Conservation (phyloP, 169 alveolate species). For the Plasmodium billcollinsi region DNA sequence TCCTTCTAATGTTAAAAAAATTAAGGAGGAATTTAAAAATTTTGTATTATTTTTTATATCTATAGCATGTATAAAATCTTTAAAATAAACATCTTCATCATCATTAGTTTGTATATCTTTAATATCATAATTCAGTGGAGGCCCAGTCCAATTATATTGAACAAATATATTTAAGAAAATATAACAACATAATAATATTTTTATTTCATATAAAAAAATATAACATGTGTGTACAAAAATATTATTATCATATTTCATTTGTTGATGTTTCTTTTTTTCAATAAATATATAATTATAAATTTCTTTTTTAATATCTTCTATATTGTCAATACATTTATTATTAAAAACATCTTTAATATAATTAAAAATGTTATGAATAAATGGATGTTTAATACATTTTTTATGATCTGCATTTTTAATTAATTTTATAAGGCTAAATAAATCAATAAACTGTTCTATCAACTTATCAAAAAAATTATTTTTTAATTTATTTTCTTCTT, state of each 20-base stretch:
- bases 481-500: background rate
- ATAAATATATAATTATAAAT: constrained; percentile 6
- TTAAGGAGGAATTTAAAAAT: constrained; percentile 58
- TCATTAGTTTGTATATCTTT: background rate
- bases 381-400: constrained; percentile 41
- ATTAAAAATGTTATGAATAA: constrained; percentile 35
- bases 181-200: constrained; percentile 53
- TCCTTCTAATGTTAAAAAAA: constrained; percentile 59
- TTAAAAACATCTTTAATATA: constrained; percentile 16
- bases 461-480: background rate
- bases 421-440: constrained; percentile 32
- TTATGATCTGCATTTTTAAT: constrained; percentile 31
- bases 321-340: background rate
- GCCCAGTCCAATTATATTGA: constrained; percentile 77
- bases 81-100: constrained; percentile 21
- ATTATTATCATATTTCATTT: background rate
- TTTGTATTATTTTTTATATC: constrained; percentile 7
- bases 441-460: background rate
- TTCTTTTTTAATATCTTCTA: constrained; percentile 29
- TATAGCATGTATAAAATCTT: constrained; percentile 32
- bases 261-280: constrained; percentile 20
- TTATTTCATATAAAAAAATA: constrained; percentile 32
- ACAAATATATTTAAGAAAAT: constrained; percentile 61
- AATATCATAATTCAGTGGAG: constrained; percentile 20
- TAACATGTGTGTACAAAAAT: constrained; percentile 4